Conservation (phyloP, 345 rosid genomes). For the Crucihimalaya himalaica region DNA sequence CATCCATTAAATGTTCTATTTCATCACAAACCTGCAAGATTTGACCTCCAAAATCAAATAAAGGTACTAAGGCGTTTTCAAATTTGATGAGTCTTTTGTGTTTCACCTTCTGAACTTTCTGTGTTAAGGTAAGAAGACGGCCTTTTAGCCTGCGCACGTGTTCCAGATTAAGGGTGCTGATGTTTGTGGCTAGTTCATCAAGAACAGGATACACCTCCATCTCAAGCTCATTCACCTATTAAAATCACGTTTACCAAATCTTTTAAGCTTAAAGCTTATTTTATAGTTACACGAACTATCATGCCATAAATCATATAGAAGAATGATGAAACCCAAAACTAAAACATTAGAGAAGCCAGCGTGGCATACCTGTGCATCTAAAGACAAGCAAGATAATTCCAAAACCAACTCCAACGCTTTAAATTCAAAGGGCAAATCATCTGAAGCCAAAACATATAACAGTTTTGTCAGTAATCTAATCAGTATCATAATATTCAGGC, state of each 20-base stretch:
- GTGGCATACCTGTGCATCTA: constrained; percentile 79
- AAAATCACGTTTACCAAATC: constrained; percentile 26
- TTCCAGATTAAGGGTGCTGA: constrained; percentile 86
- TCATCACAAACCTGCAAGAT: constrained; percentile 81
- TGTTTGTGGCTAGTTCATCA: constrained; percentile 84
- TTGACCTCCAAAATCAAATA: constrained; percentile 19
- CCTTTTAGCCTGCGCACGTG: constrained; percentile 90
- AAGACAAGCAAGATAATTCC: constrained; percentile 84
- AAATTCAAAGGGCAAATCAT: constrained; percentile 96
- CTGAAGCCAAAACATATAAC: constrained; percentile 50
- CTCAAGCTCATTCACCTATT: constrained; percentile 83
- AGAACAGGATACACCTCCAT: constrained; percentile 84
- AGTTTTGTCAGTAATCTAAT: constrained; percentile 31
- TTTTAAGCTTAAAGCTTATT: constrained; percentile 11
- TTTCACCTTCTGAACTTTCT: constrained; percentile 91
- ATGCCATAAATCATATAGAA: not conserved
- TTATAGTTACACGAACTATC: not conserved
- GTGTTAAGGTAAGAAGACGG: constrained; percentile 83
- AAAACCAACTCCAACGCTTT: constrained; percentile 91
- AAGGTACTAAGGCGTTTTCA: not conserved
- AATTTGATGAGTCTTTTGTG: constrained; percentile 4
- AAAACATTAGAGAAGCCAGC: not conserved
- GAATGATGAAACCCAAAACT: not conserved
- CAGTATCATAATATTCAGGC: not conserved
- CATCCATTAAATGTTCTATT: constrained; percentile 96